Evolutionary conservation across 805 yeast genomes (phyloP).

Genomic region (Metschnikowia henanensis): DNA sequence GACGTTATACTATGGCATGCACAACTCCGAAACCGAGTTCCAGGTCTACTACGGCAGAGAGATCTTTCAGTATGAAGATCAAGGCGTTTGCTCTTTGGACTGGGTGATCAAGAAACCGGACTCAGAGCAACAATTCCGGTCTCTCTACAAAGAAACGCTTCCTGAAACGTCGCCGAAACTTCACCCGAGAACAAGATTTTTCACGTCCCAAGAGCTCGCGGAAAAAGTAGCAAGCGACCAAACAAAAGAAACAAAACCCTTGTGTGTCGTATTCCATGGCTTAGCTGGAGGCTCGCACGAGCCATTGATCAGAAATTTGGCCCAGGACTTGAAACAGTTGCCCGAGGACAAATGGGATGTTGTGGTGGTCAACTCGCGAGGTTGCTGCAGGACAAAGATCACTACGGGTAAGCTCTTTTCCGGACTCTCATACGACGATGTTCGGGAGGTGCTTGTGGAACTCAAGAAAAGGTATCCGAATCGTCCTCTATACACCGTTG

Average conservation of each 20-base stretch:
- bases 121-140: conserved; percentile 25
- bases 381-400: conserved; percentile 69
- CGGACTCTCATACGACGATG: conserved; percentile 72
- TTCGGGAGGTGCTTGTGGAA: conserved; percentile 53
- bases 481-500: conserved; percentile 65
- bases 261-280: conserved; percentile 71
- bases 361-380: conserved; percentile 70
- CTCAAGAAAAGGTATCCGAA: conserved; percentile 54
- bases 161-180: conserved; percentile 38
- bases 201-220: conserved; percentile 46
- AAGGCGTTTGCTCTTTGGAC: conserved; percentile 75
- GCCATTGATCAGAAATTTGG: conserved; percentile 64
- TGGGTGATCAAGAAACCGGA: conserved; percentile 50
- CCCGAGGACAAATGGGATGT: conserved; percentile 51
- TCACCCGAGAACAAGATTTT: conserved; percentile 55
- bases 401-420: conserved; percentile 70
- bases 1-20: conserved; percentile 65
- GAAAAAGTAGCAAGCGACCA: conserved; percentile 13
- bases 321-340: conserved; percentile 33
- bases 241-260: conserved; percentile 46
- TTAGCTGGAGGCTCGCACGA: conserved; percentile 87
- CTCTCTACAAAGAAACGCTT: conserved; percentile 28
- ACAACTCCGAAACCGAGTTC: conserved; percentile 51
- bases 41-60: conserved; percentile 74
- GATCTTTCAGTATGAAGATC: conserved; percentile 56